Percentiles rank a stretch among this genome's conserved stretches.
Evolutionary conservation across 2,329 filamentous ascomycete genomes (phyloP).

Genomic region (Ascochyta rabiei): DNA sequence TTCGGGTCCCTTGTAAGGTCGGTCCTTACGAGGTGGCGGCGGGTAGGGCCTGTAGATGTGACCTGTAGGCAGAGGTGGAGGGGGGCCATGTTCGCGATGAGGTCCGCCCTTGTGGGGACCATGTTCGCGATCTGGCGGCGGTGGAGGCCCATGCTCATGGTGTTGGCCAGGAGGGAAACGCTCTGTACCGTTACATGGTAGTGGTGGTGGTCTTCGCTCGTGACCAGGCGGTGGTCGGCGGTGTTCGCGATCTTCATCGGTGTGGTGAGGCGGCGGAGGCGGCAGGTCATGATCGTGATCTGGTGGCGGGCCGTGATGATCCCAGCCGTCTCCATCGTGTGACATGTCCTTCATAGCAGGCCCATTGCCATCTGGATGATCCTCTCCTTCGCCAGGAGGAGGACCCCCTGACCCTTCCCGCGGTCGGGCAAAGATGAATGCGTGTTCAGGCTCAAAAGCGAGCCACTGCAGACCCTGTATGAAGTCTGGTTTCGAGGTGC

Average conservation of each 20-base stretch:
- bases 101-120: neutral
- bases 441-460: slow-evolving; percentile 78
- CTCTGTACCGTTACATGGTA: neutral
- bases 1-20: neutral
- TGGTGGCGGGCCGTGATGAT: neutral
- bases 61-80: slow-evolving; percentile 12
- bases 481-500: slow-evolving; percentile 53
- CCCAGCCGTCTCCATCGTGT: neutral
- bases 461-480: slow-evolving; percentile 70
- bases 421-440: slow-evolving; percentile 64
- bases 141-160: neutral
- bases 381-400: slow-evolving; percentile 7
- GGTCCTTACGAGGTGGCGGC: slow-evolving; percentile 13
- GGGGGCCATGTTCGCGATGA: slow-evolving; percentile 8
- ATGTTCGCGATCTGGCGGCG: slow-evolving; percentile 1
- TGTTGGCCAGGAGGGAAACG: neutral
- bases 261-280: neutral
- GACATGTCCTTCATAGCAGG: neutral
- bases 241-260: neutral
- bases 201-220: neutral
- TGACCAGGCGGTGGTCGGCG: neutral
- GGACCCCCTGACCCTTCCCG: slow-evolving; percentile 6
- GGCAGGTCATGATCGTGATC: neutral
- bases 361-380: neutral
- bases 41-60: slow-evolving; percentile 13